Conservation (phyloP, 352 stramenopile species). For the Paralagenidium karlingii region DNA sequence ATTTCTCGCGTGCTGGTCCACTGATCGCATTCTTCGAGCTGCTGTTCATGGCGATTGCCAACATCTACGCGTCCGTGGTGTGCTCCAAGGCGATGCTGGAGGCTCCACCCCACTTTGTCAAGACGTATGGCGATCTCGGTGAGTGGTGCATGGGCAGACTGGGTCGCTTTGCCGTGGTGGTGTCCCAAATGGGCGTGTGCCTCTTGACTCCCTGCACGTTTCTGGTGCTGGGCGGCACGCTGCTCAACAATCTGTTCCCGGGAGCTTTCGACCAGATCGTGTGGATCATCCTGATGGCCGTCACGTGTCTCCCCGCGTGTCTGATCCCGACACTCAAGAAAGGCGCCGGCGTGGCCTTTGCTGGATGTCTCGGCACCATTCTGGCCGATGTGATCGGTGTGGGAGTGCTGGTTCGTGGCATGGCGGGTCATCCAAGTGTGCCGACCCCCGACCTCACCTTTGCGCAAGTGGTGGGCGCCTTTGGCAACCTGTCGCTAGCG, state of each 20-base stretch:
- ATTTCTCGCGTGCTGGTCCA: conserved; percentile 9
- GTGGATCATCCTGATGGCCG: conserved; percentile 11
- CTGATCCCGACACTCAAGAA: conserved; percentile 12
- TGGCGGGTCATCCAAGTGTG: conserved; percentile 2
- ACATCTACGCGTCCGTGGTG: conserved; percentile 8
- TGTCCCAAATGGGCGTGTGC: conserved; percentile 8
- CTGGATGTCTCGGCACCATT: conserved; percentile 5
- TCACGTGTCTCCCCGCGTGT: conserved; percentile 8
- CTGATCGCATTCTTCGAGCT: conserved; percentile 4
- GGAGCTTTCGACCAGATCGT: conserved; percentile 3
- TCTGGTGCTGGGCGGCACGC: conserved; percentile 6
- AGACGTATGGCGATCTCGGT: conserved; percentile 9
- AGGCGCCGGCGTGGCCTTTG: conserved; percentile 6
- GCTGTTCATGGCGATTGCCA: conserved; percentile 8
- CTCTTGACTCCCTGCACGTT: conserved; percentile 9
- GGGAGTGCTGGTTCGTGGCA: conserved; percentile 5
- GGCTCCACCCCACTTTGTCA: conserved; percentile 7
- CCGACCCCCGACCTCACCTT: conserved; percentile 4
- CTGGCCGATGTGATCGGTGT: conserved; percentile 8
- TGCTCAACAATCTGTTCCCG: conserved; percentile 8
- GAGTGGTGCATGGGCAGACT: conserved; percentile 9
- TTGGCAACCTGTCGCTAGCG: conserved; percentile 11
- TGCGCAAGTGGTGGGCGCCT: conserved; percentile 3
- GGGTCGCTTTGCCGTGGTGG: conserved; percentile 6
- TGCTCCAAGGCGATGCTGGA: conserved; percentile 9